Percentiles rank a stretch among this genome's conserved stretches.
phyloP scores from a whole-genome alignment of 2,329 filamentous ascomycete species.

The Cadophora gregata region DNA sequence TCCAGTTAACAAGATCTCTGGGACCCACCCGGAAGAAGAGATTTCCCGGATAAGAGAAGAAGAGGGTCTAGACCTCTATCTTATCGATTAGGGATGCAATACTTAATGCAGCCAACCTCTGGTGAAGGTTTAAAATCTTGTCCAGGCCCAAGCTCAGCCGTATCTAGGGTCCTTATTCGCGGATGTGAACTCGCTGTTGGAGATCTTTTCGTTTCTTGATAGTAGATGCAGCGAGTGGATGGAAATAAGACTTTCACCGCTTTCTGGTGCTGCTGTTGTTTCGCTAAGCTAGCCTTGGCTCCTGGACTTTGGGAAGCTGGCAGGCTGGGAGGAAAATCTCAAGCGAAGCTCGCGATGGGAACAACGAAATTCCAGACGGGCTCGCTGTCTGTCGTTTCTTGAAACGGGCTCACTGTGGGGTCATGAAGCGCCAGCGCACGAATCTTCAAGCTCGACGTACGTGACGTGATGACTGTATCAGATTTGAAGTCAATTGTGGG shows the following conservation, averaged over 20 bases:
- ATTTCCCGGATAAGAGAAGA: not conserved
- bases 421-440: not conserved
- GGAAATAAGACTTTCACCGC: slow-evolving; percentile 13
- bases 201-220: slow-evolving; percentile 1
- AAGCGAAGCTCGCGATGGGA: not conserved
- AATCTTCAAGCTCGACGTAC: not conserved
- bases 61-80: not conserved
- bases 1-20: not conserved
- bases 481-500: slow-evolving; percentile 9
- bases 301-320: no score
- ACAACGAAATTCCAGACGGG: not conserved
- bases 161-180: not conserved
- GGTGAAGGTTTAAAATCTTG: not conserved
- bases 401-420: slow-evolving; percentile 13
- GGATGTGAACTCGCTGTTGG: slow-evolving; percentile 9
- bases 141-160: not conserved
- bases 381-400: slow-evolving; percentile 11
- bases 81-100: not conserved
- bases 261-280: not conserved
- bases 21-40: not conserved
- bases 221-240: not conserved
- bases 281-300: not conserved
- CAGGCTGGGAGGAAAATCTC: no score
- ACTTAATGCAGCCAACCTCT: not conserved
- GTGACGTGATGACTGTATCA: slow-evolving; percentile 12